These are phyloP conservation scores for Tolypocladium guangdongense DNA, from an alignment of 2,329 filamentous ascomycete genomes.

Conservation along the genomic window DNA sequence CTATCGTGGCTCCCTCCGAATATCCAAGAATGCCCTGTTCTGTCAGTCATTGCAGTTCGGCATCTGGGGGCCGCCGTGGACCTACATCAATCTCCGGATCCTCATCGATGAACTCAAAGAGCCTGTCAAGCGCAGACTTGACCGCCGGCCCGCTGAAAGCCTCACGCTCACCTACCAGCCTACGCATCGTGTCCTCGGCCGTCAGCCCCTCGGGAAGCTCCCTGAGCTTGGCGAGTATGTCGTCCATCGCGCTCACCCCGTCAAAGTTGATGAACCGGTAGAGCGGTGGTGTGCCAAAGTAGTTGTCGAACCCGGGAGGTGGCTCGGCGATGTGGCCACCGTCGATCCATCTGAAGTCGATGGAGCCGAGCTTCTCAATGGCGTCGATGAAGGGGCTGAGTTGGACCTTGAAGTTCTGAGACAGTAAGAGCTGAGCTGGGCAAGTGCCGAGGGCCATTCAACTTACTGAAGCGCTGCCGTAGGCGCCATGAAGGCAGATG, in stretches of 20 bases:
- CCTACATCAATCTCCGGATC: slow-evolving; percentile 20
- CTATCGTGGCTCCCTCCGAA: slow-evolving; percentile 47
- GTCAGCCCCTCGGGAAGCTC: slow-evolving; percentile 41
- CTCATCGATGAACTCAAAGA: slow-evolving; percentile 34
- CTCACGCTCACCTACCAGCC: slow-evolving; percentile 27
- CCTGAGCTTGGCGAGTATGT: slow-evolving; percentile 39
- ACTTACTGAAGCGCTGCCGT: slow-evolving; percentile 42
- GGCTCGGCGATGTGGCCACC: slow-evolving; percentile 38
- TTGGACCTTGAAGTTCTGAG: slow-evolving; percentile 45
- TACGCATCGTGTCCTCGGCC: slow-evolving; percentile 44
- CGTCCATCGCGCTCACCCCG: slow-evolving; percentile 29
- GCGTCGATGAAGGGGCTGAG: slow-evolving; percentile 23
- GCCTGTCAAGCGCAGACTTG: slow-evolving; percentile 7
- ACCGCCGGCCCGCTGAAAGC: slow-evolving; percentile 8
- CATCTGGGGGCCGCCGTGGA: neutral
- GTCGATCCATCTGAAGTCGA: slow-evolving; percentile 37
- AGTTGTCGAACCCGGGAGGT: slow-evolving; percentile 43
- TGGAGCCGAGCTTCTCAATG: slow-evolving; percentile 6
- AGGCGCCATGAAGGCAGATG: slow-evolving; percentile 46
- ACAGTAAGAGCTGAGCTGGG: neutral
- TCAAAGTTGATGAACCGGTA: slow-evolving; percentile 43
- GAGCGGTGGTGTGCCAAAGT: slow-evolving; percentile 44
- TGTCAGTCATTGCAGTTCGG: neutral
- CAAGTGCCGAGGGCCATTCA: neutral
- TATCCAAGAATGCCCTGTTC: slow-evolving; percentile 44